Base-by-base conservation (phyloP, 495 filamentous ascomycete genomes). In the Podospora comata region DNA sequence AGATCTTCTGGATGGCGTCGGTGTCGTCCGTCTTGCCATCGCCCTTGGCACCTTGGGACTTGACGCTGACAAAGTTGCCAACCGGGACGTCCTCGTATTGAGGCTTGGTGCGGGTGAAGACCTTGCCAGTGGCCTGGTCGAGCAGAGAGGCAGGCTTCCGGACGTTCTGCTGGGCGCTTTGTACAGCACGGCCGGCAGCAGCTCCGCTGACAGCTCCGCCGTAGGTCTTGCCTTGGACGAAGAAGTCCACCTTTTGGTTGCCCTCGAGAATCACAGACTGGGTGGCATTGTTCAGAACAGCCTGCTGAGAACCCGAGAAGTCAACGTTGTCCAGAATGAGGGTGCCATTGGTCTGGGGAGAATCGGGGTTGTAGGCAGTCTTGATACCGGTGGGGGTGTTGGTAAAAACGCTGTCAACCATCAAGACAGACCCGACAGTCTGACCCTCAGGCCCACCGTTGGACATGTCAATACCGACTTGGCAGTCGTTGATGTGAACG, bases 291-390 rank as follows among this genome's bases (percentile, higher is more conserved):
- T 82, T 83, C 74, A 82, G 76, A 16, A 87, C 81, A 15, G 84
- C 87, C 20, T 80, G 75, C 1, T 77, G 73, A 20, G 86, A 80
- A 55, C 83, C 79, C 32, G 79, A 78, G 75, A 97, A 90, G 72
- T 92, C 90, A 34, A 96, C 91, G 68, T 98, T 97, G 74, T 97
- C 92, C 18, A 98, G 76, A 58, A 97, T 81, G 26, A 96, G 82
- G 9, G 90, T 92, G 65, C 90, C 91, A 73, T 90, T 93, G 67
- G 91, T 89, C 55, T 84, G 75, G 16, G 89, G 84, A 27, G 84
- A 81, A 34, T 81, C 85, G n/a, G 85, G 79, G 69, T 85, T 81
- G 83, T 89, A 94, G 7, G 87, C 86, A 66, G 92, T 96, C 62
- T 86, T 83, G 66, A 97, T 84, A 73, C 90, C 93, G 62, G 89